Conservation (phyloP, 23 red algal species). For the Gracilariopsis chorda region DNA sequence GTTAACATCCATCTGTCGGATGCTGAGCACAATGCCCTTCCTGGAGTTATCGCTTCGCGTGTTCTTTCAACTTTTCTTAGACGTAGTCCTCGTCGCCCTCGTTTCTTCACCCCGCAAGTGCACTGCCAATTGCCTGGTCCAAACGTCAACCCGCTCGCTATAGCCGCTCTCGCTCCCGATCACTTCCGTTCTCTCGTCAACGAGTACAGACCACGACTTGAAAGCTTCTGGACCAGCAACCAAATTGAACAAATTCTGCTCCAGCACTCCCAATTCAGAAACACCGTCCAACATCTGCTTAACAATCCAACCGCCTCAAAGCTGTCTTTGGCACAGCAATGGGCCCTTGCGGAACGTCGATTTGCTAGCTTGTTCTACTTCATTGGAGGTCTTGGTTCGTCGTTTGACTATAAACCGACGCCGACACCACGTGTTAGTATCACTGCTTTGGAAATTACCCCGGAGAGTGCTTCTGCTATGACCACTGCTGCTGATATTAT, state of each 20-base stretch:
- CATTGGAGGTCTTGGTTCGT: not conserved
- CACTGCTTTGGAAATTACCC: not conserved
- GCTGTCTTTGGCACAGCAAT: not conserved
- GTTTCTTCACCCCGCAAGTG: slow-evolving; percentile 5
- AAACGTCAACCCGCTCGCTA: not conserved
- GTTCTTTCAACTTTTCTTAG: not conserved
- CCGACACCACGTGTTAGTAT: not conserved
- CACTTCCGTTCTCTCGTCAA: not conserved
- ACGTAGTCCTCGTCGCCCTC: not conserved
- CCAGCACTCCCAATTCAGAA: not conserved
- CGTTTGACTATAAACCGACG: not conserved
- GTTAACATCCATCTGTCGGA: not conserved
- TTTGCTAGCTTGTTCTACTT: not conserved
- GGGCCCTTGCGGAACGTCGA: not conserved
- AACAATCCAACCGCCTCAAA: not conserved
- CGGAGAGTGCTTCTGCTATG: not conserved
- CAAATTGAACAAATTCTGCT: not conserved
- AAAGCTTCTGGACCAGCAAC: not conserved
- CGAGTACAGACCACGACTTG: not conserved
- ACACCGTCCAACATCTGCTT: not conserved
- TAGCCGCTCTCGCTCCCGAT: not conserved
- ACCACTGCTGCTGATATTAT: not conserved
- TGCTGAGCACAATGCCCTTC: not conserved
- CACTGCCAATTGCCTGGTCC: not conserved
- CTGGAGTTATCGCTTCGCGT: not conserved